Base-by-base conservation (phyloP, 1,284 basidiomycete species). In the Clitocybe nebularis region DNA sequence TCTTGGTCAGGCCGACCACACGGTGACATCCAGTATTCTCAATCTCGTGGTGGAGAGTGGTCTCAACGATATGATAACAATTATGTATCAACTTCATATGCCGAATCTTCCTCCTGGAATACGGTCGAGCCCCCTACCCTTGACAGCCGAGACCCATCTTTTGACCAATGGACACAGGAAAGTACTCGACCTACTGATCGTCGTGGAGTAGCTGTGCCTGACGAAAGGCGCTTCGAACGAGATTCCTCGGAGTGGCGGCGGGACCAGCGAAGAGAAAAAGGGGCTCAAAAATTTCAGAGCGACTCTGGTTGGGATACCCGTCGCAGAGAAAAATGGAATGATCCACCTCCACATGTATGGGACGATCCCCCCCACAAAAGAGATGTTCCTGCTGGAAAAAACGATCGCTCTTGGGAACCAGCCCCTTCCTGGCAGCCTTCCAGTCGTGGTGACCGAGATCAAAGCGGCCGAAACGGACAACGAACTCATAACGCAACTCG, bases 351-450 rank as follows among this genome's bases (percentile, higher is more conserved):
- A 17, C 38, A 48, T 32, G 19, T 44, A 21, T 58, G 59, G 45
- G 63, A 65, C 22, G 65, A 67, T n/a, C 47, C 44, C 4, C 44
- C 56, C 4, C 50, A 48, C 32, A 57, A 63, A 48, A 61, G 55
- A 36, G 51, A 41, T 33, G 47, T 47, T 20, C 46, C 44, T 35
- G 39, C 51, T 8, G 49, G 56, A 36, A n/a, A n/a, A n/a, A 68
- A 64, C 53, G 73, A 73, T 41, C 72, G 79, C 39, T 63, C 74
- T 46, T 84, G 81, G 81, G 80, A 83, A 52, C 78, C 81, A 47
- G 77, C 79, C 24, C 71, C 79, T 28, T 67, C 69, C 8, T 84
- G 81, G 78, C 72, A 77, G 43, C 56, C 71, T 34, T 61, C 66
- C 26, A 52, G 59, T 43, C 68, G 64, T 13, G 61, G 67, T 23